Evolutionary conservation across 148 eudicot species (phyloP).

Genomic region (Rhododendron vialii): DNA sequence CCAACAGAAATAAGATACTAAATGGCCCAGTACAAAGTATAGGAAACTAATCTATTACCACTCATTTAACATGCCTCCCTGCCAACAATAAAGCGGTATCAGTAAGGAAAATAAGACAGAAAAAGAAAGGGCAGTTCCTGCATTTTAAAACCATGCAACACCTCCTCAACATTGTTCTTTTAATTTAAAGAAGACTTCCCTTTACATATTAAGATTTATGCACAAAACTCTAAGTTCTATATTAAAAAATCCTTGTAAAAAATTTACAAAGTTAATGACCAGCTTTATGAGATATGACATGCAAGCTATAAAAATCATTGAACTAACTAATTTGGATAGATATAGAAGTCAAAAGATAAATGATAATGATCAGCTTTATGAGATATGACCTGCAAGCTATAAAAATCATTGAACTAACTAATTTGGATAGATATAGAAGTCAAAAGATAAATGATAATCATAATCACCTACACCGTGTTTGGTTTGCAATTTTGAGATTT

Average conservation of each 20-base stretch:
- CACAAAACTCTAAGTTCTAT: neutral
- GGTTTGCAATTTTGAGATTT: no score
- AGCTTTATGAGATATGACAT: neutral
- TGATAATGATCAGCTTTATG: neutral
- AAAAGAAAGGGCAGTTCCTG: neutral
- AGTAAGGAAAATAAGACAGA: neutral
- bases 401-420: neutral
- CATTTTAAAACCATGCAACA: neutral
- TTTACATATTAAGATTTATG: neutral
- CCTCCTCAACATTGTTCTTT: neutral
- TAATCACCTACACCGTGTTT: neutral
- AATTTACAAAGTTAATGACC: neutral
- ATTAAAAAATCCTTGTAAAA: neutral
- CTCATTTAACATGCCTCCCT: neutral
- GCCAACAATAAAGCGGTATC: neutral
- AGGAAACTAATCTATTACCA: neutral
- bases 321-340: neutral
- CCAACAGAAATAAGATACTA: slow-evolving; percentile 18
- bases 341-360: neutral
- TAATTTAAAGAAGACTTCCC: neutral
- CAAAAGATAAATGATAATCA: neutral
- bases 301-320: neutral
- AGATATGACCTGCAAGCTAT: neutral
- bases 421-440: neutral
- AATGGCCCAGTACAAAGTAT: neutral